These are phyloP conservation scores for Colletotrichum paranaense DNA, from an alignment of 2,329 filamentous ascomycete genomes.

Conservation along the genomic window DNA sequence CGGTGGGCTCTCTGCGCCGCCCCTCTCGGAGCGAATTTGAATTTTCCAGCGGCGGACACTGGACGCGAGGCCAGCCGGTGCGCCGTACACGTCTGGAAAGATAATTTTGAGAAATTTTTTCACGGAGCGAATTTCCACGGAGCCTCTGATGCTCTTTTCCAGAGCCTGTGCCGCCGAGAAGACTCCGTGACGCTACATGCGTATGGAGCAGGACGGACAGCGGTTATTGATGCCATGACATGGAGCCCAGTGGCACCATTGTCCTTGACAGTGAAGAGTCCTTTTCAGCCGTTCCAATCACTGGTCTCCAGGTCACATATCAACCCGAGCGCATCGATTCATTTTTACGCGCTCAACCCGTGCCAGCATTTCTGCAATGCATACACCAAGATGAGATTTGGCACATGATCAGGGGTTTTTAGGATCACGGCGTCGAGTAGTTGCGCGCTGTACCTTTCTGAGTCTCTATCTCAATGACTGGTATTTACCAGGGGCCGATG, in stretches of 20 bases:
- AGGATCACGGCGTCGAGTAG: neutral
- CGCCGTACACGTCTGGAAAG: constrained; percentile 3
- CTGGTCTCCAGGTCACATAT: neutral
- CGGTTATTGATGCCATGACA: neutral
- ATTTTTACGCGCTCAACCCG: neutral
- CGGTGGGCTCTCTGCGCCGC: constrained; percentile 10
- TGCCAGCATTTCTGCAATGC: neutral
- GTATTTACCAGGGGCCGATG: neutral
- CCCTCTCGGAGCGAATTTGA: neutral
- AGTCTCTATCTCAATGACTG: neutral
- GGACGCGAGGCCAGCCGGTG: neutral
- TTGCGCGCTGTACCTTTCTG: neutral
- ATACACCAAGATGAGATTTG: too few species aligned
- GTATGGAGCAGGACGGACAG: neutral
- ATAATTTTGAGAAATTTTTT: neutral
- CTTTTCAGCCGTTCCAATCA: constrained; percentile 18
- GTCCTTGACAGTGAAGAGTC: neutral
- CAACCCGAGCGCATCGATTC: neutral
- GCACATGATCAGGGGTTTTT: too few species aligned
- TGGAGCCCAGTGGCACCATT: neutral
- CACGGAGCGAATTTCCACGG: neutral
- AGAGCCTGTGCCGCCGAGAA: neutral
- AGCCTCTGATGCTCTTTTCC: neutral
- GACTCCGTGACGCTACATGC: neutral
- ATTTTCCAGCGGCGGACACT: constrained; percentile 18